Evolutionary conservation across 2,329 filamentous ascomycete species (phyloP), one percentile per base, ranked within the genome.

Genomic region (Botrytis hyacinthi): DNA sequence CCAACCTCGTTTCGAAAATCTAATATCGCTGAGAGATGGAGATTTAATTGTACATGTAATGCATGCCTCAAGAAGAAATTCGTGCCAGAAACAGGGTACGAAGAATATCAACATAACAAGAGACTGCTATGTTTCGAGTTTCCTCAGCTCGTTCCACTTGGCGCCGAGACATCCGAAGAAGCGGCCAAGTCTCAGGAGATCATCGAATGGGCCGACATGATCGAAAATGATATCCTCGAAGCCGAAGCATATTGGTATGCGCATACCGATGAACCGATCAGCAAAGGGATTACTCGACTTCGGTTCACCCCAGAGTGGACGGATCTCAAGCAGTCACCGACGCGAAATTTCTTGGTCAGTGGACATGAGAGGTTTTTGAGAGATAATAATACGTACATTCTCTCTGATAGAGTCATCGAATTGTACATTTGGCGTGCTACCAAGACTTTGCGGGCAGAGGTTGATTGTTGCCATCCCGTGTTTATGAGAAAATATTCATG

Each of bases 1-100:
- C 1, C 54, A 0, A 16, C 7, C 3, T 10, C n/a, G 2, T 57
- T 57, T 20, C 14, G n/a, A 4, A 3, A 2, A 0, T 1, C 6
- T 0, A 57, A 57, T 20, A 57, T 57, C 2, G 0, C 54, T 0
- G 29, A 32, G 9, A 57, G 14, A 32, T 57, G 54, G 54, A 57
- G 20, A 4, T 57, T 57, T 3, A 9, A 2, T 4, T 57, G n/a
- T 32, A 57, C n/a, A 7, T 57, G 54, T 3, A 57, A 32, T 2
- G 16, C 54, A 29, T 57, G n/a, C 20, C 4, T 32, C 2, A 57
- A 57, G 6, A 9, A 18, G 4, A 0, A 57, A 8, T 57, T 8
- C 6, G n/a, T 57, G 0, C 51, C 14, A 8, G 51, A 29, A 8
- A 57, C n/a, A 6, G 51, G n/a, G 4, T 57, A 16, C 4, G n/a